A percentile compares a stretch with the other conserved stretches of the same genome.
Evolutionary conservation across 2,329 filamentous ascomycete species (phyloP).

Genomic region (Botrytis squamosa): DNA sequence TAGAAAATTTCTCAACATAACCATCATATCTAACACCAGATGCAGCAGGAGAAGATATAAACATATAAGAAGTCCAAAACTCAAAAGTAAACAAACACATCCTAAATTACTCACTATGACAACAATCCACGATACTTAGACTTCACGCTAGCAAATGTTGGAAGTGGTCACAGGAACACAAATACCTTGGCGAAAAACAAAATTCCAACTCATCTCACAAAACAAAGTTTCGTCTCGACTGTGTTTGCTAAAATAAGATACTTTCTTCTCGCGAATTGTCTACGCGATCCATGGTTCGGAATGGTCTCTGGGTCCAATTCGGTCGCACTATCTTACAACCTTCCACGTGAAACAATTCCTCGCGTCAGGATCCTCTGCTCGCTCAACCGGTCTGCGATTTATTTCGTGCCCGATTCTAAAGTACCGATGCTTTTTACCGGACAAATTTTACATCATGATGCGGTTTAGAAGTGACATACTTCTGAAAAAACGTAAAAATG

Average conservation of each 20-base stretch:
- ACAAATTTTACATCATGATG: not conserved
- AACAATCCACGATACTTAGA: not conserved
- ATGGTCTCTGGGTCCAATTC: not conserved
- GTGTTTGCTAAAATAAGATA: not conserved
- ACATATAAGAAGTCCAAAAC: not conserved
- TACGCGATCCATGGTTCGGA: too few relatives aligned
- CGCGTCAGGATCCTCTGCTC: not conserved
- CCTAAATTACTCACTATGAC: not conserved
- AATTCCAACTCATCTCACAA: not conserved
- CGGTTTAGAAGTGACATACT: rapidly evolving
- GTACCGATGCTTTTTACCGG: too few relatives aligned
- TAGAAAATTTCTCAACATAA: not conserved
- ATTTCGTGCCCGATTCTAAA: not conserved
- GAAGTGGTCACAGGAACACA: not conserved
- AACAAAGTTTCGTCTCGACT: not conserved
- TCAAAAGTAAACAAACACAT: not conserved
- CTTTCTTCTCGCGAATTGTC: not conserved
- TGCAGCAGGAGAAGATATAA: not conserved
- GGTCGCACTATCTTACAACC: not conserved
- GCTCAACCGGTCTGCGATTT: not conserved
- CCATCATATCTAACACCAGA: not conserved
- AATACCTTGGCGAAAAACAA: not conserved
- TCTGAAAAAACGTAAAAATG: not conserved
- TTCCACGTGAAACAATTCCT: not conserved
- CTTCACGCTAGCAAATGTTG: not conserved